Evolutionary conservation across 2,329 filamentous ascomycete species (phyloP).

Genomic region (Colletotrichum sp.): DNA sequence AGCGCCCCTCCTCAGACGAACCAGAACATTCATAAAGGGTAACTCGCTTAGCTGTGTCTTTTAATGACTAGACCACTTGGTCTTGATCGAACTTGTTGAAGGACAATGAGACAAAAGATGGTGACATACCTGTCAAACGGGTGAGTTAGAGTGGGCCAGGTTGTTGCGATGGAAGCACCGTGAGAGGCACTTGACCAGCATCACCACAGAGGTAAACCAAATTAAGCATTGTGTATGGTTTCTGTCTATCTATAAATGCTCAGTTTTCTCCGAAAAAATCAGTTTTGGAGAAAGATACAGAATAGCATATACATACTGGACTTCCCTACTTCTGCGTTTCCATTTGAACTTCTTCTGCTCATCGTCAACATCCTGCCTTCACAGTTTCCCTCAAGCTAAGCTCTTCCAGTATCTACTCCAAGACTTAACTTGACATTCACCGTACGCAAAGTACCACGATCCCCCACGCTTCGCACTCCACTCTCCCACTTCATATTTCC

Average conservation of each 20-base stretch:
- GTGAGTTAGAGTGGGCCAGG: not conserved
- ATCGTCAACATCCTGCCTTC: not conserved
- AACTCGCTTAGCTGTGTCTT: not conserved
- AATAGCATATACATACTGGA: not conserved
- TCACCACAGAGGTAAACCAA: not conserved
- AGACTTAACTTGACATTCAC: not conserved
- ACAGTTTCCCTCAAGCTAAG: not conserved
- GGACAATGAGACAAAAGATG: not conserved
- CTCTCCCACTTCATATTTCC: not conserved
- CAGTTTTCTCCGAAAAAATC: not conserved
- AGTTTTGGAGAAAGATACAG: not conserved
- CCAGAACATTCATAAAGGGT: not conserved
- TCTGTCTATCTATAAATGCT: not conserved
- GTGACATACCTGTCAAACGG: not conserved
- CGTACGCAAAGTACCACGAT: not conserved
- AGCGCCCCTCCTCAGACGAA: not conserved
- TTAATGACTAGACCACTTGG: not conserved
- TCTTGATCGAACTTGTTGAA: not conserved
- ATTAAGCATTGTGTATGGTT: not conserved
- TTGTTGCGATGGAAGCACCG: not conserved
- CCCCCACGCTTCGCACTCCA: not conserved
- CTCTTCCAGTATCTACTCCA: not conserved
- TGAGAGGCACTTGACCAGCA: not conserved
- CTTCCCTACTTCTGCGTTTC: not conserved
- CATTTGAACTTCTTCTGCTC: not conserved